A percentile compares a stretch with the other conserved stretches of the same genome.
These are phyloP conservation scores for Ottelia alismoides DNA, from an alignment of 106 monocot genomes.

Conservation along the genomic window DNA sequence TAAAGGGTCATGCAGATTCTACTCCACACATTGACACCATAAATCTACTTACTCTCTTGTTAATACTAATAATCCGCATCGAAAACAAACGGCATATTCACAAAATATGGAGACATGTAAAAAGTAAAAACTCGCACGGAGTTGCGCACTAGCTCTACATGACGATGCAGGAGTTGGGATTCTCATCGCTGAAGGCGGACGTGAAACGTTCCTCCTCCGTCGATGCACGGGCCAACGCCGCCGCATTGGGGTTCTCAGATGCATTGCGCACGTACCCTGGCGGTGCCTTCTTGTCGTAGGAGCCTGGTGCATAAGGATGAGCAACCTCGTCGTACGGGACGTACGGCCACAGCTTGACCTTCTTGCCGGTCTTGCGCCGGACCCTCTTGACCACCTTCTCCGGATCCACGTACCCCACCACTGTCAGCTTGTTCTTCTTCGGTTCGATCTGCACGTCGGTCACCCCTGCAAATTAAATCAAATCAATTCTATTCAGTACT, in stretches of 20 bases:
- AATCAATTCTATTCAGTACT: too few species aligned
- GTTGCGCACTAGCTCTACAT: too few species aligned
- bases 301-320: slow-evolving; percentile 15
- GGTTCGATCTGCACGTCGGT: slow-evolving; percentile 12
- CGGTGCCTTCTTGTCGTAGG: slow-evolving; percentile 23
- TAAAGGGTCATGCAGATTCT: too few species aligned
- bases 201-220: slow-evolving; percentile 11
- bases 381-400: slow-evolving; percentile 18
- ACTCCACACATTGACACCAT: too few species aligned
- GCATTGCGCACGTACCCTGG: slow-evolving; percentile 20
- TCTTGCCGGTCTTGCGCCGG: slow-evolving; percentile 17
- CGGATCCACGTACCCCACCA: slow-evolving; percentile 17
- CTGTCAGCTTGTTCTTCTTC: slow-evolving; percentile 24
- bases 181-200: slow-evolving; percentile 24
- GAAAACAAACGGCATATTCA: too few species aligned
- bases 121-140: too few species aligned
- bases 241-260: background rate
- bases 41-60: too few species aligned
- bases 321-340: slow-evolving; percentile 13
- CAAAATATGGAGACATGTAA: too few species aligned
- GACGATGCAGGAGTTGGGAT: slow-evolving; percentile 18
- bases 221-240: slow-evolving; percentile 10
- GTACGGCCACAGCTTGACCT: slow-evolving; percentile 22
- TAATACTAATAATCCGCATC: too few species aligned
- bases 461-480: slow-evolving; percentile 18